phyloP scores from a whole-genome alignment of 2,329 filamentous ascomycete species.

The Monilinia laxa region DNA sequence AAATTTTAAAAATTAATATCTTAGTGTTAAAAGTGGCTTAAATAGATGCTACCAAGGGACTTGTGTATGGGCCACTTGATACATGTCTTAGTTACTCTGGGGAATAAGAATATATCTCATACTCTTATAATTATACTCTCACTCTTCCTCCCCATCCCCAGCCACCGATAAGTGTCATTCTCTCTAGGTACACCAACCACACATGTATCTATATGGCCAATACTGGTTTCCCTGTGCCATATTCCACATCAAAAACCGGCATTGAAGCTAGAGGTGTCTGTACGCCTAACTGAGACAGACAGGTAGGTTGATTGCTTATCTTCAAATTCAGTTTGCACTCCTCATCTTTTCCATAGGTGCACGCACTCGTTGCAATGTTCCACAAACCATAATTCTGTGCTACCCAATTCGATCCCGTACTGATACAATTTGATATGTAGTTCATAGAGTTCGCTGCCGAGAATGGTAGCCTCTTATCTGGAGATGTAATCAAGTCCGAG shows the following conservation, averaged over 20 bases:
- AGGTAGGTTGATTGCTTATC: not conserved
- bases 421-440: conserved; percentile 5
- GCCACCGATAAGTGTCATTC: too few species aligned
- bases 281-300: not conserved
- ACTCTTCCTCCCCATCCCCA: too few species aligned
- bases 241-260: not conserved
- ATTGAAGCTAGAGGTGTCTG: conserved; percentile 1
- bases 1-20: too few species aligned
- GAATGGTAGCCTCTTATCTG: conserved; percentile 11
- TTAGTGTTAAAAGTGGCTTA: too few species aligned
- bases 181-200: too few species aligned
- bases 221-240: not conserved
- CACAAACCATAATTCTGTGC: not conserved
- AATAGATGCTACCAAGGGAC: too few species aligned
- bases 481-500: conserved; percentile 2
- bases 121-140: too few species aligned
- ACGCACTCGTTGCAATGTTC: conserved; percentile 8
- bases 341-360: conserved; percentile 7
- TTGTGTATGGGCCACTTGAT: too few species aligned
- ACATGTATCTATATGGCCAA: too few species aligned
- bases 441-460: not conserved
- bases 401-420: not conserved
- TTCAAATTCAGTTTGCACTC: conserved; percentile 7
- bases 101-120: too few species aligned
- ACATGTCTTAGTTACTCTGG: too few species aligned